Evolutionary conservation across 2,329 filamentous ascomycete species (phyloP), one percentile per base, ranked within the genome.

Genomic region (Clarireedia paspali): DNA sequence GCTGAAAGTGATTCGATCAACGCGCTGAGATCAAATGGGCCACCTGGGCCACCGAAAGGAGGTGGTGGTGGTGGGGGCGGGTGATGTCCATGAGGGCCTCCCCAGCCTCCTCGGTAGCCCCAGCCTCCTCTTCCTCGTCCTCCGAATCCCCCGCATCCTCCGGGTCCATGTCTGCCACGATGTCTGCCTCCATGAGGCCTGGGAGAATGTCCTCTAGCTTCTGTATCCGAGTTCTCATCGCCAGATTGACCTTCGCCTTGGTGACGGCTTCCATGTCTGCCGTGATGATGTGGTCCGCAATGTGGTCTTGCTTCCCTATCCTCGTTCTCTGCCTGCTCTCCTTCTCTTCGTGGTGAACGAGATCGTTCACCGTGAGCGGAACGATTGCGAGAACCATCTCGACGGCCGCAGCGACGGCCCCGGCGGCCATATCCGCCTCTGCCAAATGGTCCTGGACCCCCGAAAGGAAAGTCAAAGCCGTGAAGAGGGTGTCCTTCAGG

Each of bases 201-300:
- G 4, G 48, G 15, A 51, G 53, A 45, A 15, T n/a, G 26, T 17
- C 47, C 54, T 47, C 42, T 34, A 10, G 27, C 54, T 44, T 47
- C 53, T 12, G 15, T n/a, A 15, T 55, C 53, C 12, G 53, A 55
- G 15, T 49, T 50, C 48, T 56, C 53, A 9, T 60, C 60, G 5
- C 42, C 51, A n/a, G 53, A 50, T 36, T 30, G 27, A 23, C 42
- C 57, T 14, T 42, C 47, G 24, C 47, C 44, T 42, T n/a, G 42
- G n/a, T 30, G 42, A 12, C 17, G 7, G 53, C 55, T 44, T 52
- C 57, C 34, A 2, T 44, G 50, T 54, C 36, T 52, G 67, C 68
- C 14, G 62, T 61, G 23, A 71, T 72, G 12, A 66, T 63, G 57
- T 74, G 74, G 60, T 73, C 71, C 55, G 59, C 4, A 4, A 47